Evolutionary conservation across 2,329 filamentous ascomycete genomes (phyloP).

Genomic region (Fusarium citri): DNA sequence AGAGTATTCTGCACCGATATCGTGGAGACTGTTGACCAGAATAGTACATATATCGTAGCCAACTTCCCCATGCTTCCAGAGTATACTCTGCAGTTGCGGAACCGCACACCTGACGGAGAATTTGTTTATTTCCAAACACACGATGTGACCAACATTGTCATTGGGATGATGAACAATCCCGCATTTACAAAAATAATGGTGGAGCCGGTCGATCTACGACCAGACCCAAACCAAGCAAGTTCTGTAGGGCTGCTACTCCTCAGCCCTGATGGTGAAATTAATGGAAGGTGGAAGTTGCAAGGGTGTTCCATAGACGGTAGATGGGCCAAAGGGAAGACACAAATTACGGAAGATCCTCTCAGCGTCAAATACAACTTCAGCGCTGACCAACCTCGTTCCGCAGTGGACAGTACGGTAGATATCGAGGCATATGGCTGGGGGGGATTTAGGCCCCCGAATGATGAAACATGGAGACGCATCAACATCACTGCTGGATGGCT

Average conservation of each 20-base stretch:
- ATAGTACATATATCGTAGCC: too few relatives aligned
- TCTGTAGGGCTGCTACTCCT: not conserved
- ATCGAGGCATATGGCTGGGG: not conserved
- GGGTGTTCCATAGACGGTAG: not conserved
- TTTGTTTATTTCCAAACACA: not conserved
- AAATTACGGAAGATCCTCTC: accelerated
- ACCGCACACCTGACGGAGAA: too few relatives aligned
- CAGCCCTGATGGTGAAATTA: not conserved
- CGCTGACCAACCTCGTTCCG: not conserved
- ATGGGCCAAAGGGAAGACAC: not conserved
- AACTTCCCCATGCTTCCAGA: not conserved
- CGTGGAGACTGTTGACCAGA: too few relatives aligned
- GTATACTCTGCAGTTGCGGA: not conserved
- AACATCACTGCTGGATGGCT: not conserved
- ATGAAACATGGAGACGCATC: not conserved
- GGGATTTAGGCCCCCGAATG: not conserved
- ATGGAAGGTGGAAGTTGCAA: not conserved
- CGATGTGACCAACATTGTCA: not conserved
- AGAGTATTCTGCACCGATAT: too few relatives aligned
- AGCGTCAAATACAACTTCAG: not conserved
- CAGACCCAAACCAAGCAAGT: not conserved
- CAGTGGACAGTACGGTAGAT: not conserved
- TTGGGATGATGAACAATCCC: not conserved
- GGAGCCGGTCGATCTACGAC: not conserved
- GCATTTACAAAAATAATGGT: not conserved